Percentiles rank a stretch among this genome's conserved stretches.
Conservation (phyloP, 2,329 filamentous ascomycete genomes). For the Colletotrichum cuscutae region DNA sequence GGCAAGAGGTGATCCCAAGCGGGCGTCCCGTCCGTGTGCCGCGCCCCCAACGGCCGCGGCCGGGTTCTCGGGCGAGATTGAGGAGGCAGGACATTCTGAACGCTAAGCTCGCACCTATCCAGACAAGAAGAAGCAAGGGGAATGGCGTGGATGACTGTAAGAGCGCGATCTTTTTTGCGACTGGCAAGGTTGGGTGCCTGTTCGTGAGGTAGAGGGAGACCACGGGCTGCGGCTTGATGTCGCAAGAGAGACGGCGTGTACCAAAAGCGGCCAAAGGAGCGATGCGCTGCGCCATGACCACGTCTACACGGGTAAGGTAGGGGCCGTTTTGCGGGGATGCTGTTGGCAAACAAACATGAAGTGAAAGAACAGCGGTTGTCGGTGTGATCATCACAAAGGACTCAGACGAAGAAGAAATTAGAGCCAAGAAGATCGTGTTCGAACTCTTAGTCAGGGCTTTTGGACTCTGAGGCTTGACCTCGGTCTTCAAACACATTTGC, state of each 20-base stretch:
- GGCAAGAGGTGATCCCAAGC: conserved; percentile 7
- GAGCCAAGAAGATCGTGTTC: background rate
- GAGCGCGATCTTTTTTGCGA: conserved; percentile 10
- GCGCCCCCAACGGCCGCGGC: conserved; percentile 23
- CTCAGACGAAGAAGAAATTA: conserved; percentile 24
- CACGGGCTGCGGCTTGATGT: conserved; percentile 11
- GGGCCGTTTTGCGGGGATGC: conserved; percentile 13
- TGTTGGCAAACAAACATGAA: background rate
- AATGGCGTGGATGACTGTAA: background rate
- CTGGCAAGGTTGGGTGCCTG: background rate
- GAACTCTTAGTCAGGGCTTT: background rate
- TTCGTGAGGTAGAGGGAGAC: background rate
- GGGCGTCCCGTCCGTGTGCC: conserved; percentile 21
- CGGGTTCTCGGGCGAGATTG: conserved; percentile 22
- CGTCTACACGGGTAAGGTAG: background rate
- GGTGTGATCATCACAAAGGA: conserved; percentile 19
- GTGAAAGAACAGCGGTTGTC: background rate
- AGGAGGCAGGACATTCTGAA: background rate
- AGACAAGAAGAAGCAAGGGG: conserved; percentile 26
- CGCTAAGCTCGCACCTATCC: background rate
- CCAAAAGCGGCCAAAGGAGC: conserved; percentile 8
- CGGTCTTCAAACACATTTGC: background rate
- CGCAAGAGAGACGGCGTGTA: conserved; percentile 2
- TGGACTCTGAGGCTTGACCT: background rate
- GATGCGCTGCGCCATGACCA: conserved; percentile 4